Percentiles rank a stretch among this genome's conserved stretches.
Evolutionary conservation across 495 filamentous ascomycete genomes (phyloP).

Genomic region (Penicillium goetzii): DNA sequence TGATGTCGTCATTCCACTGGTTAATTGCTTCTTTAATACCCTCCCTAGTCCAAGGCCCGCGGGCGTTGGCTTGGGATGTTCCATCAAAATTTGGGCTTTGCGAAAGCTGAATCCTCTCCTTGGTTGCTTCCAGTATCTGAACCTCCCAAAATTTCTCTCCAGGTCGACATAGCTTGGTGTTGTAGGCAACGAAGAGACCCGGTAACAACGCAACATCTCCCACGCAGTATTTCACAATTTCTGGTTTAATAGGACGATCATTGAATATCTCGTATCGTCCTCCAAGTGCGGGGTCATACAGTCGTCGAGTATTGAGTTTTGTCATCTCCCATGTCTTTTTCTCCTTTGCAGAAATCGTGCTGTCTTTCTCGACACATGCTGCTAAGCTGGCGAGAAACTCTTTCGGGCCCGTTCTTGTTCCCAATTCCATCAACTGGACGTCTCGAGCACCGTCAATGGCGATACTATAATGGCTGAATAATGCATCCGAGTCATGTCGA

Average conservation of each 20-base stretch:
- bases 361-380: slow-evolving; percentile 45
- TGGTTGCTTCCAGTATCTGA: slow-evolving; percentile 5
- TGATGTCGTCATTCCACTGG: slow-evolving; percentile 10
- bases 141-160: slow-evolving; percentile 11
- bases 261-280: slow-evolving; percentile 53
- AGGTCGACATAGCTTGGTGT: slow-evolving; percentile 7
- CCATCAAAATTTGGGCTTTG: slow-evolving; percentile 10
- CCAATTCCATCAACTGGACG: slow-evolving; percentile 61
- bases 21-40: slow-evolving; percentile 3
- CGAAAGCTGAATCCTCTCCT: slow-evolving; percentile 10
- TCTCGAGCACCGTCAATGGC: slow-evolving; percentile 49
- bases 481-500: slow-evolving; percentile 56
- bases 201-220: slow-evolving; percentile 52
- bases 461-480: slow-evolving; percentile 49
- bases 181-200: background rate
- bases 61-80: slow-evolving; percentile 1
- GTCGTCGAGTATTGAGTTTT: slow-evolving; percentile 6
- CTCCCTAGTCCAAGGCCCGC: slow-evolving; percentile 10
- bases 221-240: slow-evolving; percentile 52
- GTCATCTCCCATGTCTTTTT: slow-evolving; percentile 35
- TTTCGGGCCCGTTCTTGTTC: slow-evolving; percentile 32
- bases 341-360: slow-evolving; percentile 21
- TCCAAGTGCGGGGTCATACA: slow-evolving; percentile 46
- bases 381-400: slow-evolving; percentile 42
- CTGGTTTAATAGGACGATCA: slow-evolving; percentile 44